A percentile compares a stretch with the other conserved stretches of the same genome.
These are phyloP conservation scores for Apocynum venetum DNA, from an alignment of 257 asterid genomes.

Conservation along the genomic window DNA sequence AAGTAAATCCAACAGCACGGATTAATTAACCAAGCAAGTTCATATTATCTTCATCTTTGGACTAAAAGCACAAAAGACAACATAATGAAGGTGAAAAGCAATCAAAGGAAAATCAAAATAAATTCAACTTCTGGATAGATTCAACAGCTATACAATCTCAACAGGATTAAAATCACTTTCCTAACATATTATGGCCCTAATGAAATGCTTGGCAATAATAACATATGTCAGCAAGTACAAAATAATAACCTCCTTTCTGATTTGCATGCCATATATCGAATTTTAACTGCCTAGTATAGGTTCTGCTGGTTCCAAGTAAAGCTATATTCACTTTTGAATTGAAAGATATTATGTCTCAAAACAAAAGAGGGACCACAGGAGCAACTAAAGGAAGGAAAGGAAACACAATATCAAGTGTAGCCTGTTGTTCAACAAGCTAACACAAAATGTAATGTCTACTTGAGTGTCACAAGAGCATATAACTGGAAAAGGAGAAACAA, in stretches of 20 bases:
- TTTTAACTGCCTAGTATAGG: not conserved
- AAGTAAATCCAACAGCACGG: not conserved
- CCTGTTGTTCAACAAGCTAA: not conserved
- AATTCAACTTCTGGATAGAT: not conserved
- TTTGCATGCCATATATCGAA: not conserved
- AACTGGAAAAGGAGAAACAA: not conserved
- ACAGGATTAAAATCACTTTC: not conserved
- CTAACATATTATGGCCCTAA: not conserved
- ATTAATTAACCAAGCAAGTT: not conserved
- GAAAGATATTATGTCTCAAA: not conserved
- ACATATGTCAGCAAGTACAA: not conserved
- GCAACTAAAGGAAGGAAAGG: not conserved
- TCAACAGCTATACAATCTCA: not conserved
- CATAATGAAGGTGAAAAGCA: not conserved
- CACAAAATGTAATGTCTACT: not conserved
- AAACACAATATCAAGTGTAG: not conserved
- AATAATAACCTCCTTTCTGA: not conserved
- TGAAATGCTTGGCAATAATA: not conserved
- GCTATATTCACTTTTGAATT: not conserved
- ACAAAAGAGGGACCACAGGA: not conserved
- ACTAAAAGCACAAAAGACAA: not conserved
- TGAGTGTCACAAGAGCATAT: not conserved
- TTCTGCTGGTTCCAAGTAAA: not conserved
- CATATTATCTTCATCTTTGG: not conserved
- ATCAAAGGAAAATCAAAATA: not conserved